These are phyloP conservation scores for Protoeuglena noctilucae DNA, from an alignment of 139 green algal genomes.

Conservation along the genomic window DNA sequence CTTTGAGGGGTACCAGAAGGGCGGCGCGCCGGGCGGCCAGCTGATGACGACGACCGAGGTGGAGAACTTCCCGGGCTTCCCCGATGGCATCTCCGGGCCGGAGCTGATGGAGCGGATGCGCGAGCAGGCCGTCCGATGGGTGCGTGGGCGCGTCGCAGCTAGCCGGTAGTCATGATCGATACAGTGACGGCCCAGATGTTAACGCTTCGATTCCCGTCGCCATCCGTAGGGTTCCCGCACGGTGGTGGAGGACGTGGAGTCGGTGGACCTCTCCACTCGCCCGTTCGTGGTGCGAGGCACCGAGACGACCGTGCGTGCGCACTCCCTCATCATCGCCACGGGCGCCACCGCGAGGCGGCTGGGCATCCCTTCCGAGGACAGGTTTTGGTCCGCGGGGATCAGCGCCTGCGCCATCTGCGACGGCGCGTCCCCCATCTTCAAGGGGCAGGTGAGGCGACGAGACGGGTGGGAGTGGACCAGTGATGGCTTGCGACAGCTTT, in stretches of 20 bases:
- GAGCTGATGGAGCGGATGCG: slow-evolving; percentile 96
- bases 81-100: slow-evolving; percentile 87
- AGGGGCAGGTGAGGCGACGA: too few relatives aligned
- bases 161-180: background rate
- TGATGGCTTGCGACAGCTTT: too few relatives aligned
- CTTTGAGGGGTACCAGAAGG: slow-evolving; percentile 70
- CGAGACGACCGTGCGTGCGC: slow-evolving; percentile 47
- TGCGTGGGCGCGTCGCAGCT: background rate
- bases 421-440: slow-evolving; percentile 39
- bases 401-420: slow-evolving; percentile 95
- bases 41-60: slow-evolving; percentile 90
- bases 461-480: too few relatives aligned
- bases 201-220: background rate
- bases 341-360: slow-evolving; percentile 79
- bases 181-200: background rate
- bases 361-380: slow-evolving; percentile 64
- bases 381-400: slow-evolving; percentile 88
- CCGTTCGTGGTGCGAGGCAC: slow-evolving; percentile 58
- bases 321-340: slow-evolving; percentile 89
- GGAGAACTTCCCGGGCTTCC: slow-evolving; percentile 91
- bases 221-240: slow-evolving; percentile 80
- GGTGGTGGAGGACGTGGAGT: slow-evolving; percentile 82
- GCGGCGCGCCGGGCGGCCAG: slow-evolving; percentile 77
- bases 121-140: slow-evolving; percentile 40
- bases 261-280: slow-evolving; percentile 55